phyloP scores from a whole-genome alignment of 2,329 filamentous ascomycete genomes.

The Westerdykella sp. region DNA sequence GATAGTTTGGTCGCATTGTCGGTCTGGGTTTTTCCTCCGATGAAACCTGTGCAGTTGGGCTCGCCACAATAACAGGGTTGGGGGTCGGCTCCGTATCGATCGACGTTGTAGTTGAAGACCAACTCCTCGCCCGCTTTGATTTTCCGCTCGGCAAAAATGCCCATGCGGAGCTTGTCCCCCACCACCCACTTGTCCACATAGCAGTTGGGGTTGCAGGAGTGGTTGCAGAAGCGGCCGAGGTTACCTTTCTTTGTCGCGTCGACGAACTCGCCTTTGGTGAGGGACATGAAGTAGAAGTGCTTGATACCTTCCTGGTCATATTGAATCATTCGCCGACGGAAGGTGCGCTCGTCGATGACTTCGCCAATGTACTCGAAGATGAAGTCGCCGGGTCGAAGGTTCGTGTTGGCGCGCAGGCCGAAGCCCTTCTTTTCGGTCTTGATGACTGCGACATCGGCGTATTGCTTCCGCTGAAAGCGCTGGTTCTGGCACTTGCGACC shows the following conservation, averaged over 20 bases:
- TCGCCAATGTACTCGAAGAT: conserved; percentile 98
- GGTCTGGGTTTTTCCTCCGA: conserved; percentile 96
- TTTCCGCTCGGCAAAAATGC: conserved; percentile 84
- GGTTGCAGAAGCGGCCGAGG: conserved; percentile 94
- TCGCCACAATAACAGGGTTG: conserved; percentile 97
- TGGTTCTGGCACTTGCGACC: conserved; percentile 87
- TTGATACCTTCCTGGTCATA: conserved; percentile 97
- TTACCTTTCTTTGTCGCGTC: conserved; percentile 97
- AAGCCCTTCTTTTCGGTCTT: conserved; percentile 98
- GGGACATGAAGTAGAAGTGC: conserved; percentile 99
- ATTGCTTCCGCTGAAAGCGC: conserved; percentile 84
- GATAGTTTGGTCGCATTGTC: conserved; percentile 90
- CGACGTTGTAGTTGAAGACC: conserved; percentile 99
- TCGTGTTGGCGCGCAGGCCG: conserved; percentile 73
- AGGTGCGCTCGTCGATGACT: conserved; percentile 88
- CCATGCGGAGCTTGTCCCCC: conserved; percentile 95
- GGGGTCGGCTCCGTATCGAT: conserved; percentile 92
- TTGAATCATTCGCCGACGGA: conserved; percentile 81
- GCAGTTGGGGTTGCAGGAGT: conserved; percentile 97
- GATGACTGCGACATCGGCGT: conserved; percentile 88
- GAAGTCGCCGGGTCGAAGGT: conserved; percentile 78
- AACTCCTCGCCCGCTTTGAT: conserved; percentile 88
- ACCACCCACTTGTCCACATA: conserved; percentile 99
- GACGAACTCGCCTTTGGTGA: conserved; percentile 92
- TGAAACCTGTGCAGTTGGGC: conserved; percentile 89